Evolutionary conservation across 208 protist genomes (phyloP).

Genomic region (Trypanosoma lewisi): DNA sequence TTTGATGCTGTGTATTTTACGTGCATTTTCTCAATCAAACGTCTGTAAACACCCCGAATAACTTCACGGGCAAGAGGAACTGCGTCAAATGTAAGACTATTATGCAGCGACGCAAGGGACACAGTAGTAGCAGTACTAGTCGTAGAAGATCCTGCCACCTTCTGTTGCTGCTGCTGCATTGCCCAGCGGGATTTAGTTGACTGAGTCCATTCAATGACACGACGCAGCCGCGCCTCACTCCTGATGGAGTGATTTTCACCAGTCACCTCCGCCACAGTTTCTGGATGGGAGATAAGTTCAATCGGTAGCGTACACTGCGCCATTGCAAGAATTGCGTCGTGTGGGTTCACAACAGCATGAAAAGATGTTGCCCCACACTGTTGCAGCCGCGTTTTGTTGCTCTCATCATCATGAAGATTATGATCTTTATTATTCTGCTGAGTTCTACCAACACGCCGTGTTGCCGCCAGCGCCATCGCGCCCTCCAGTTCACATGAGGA

Average conservation of each 20-base stretch:
- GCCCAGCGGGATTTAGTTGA: constrained; percentile 30
- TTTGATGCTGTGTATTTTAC: background rate
- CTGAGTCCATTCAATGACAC: constrained; percentile 21
- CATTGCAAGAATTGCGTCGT: constrained; percentile 47
- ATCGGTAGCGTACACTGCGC: constrained; percentile 53
- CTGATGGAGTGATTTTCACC: constrained; percentile 23
- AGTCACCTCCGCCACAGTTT: background rate
- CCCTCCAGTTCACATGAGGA: constrained; percentile 71
- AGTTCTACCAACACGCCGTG: constrained; percentile 35
- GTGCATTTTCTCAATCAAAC: constrained; percentile 61
- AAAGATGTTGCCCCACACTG: constrained; percentile 54
- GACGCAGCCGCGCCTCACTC: constrained; percentile 26
- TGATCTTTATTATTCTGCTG: constrained; percentile 15
- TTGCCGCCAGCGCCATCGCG: constrained; percentile 52
- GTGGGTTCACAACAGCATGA: constrained; percentile 47
- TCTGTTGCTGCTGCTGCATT: constrained; percentile 14
- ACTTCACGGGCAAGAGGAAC: constrained; percentile 49
- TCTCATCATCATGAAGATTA: constrained; percentile 2
- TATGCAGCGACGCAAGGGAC: constrained; percentile 31
- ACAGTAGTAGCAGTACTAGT: too few relatives aligned
- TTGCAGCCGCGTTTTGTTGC: constrained; percentile 16
- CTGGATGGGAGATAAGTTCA: constrained; percentile 2
- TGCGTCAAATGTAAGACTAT: constrained; percentile 67
- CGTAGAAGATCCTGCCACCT: background rate
- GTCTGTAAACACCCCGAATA: constrained; percentile 41